Base-by-base conservation (phyloP, 2,329 filamentous ascomycete species). In the Clarireedia homoeocarpa region DNA sequence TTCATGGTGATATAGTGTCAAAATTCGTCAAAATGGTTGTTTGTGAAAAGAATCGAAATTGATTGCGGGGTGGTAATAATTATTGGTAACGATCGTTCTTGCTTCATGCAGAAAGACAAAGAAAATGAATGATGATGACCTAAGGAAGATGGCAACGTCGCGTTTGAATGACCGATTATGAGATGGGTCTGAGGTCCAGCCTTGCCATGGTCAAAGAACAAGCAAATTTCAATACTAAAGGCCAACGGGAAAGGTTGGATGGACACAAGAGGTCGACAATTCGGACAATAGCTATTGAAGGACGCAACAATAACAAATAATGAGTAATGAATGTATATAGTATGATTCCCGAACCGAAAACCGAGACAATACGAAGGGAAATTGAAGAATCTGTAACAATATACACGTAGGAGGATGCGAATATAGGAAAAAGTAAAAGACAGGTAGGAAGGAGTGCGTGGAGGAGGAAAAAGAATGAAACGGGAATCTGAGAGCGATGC, bases 391-490 rank as follows among this genome's bases (percentile, higher is more conserved):
- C 30, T 58, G 55, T 47, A 52, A 64, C 59, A 61, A 61, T 44
- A 15, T 36, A 44, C 53, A 34, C 30, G 12, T 12, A 34, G 30
- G 30, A 34, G 30, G 30, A 34, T 34, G 30, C 30, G 30, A 34
- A 34, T 34, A 34, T 12, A 34, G 10, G 30, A 34, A 34, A 34
- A 34, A 34, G 9, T 20, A 12, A 34, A 51, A 42, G 27, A 58
- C 56, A 42, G 30, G 40, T 38, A 48, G 27, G 27, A 55, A 30
- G 38, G 54, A 55, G 45, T 34, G 53, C 44, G 10, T 50, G 38
- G 39, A 59, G 44, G 56, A 52, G 34, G 40, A 57, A 59, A 58
- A 53, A 51, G 39, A 59, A 62, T 63, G 63, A 66, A 67, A 65
- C 62, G 27, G 51, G 59, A 24, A 9, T 15, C 27, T 12, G 20